These are phyloP conservation scores for Pythium angustatum DNA, from an alignment of 352 stramenopile genomes.

Conservation along the genomic window DNA sequence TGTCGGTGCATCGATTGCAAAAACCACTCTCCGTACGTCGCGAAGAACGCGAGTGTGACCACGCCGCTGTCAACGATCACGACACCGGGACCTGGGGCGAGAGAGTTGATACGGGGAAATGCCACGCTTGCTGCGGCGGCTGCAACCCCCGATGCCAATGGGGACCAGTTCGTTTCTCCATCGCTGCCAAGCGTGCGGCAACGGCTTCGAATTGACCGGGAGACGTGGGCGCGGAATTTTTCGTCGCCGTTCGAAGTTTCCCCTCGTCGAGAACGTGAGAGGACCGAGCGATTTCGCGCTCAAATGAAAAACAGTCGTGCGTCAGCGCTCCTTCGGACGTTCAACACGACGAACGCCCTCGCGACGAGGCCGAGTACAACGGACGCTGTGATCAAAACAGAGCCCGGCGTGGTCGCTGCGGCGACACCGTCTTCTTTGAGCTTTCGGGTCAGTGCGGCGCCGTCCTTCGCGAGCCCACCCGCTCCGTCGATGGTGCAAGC, in stretches of 20 bases:
- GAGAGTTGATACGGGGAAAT: slow-evolving; percentile 34
- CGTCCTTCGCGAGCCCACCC: slow-evolving; percentile 18
- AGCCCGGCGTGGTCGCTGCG: slow-evolving; percentile 5
- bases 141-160: slow-evolving; percentile 7
- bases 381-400: slow-evolving; percentile 19
- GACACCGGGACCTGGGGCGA: slow-evolving; percentile 32
- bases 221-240: slow-evolving; percentile 71
- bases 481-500: not conserved
- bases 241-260: slow-evolving; percentile 66
- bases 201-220: slow-evolving; percentile 62
- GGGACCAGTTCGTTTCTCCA: slow-evolving; percentile 54
- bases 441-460: slow-evolving; percentile 6
- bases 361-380: not conserved
- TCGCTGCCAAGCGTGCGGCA: slow-evolving; percentile 55
- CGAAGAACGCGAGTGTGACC: slow-evolving; percentile 19
- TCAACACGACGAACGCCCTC: slow-evolving; percentile 5
- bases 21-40: slow-evolving; percentile 60
- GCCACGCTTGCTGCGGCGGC: not conserved
- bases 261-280: slow-evolving; percentile 46
- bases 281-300: slow-evolving; percentile 52
- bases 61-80: slow-evolving; percentile 27
- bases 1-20: slow-evolving; percentile 91
- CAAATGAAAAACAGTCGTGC: slow-evolving; percentile 40
- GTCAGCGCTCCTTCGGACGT: slow-evolving; percentile 24
- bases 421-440: not conserved